Evolutionary conservation across 2,329 filamentous ascomycete genomes (phyloP), one percentile per base, ranked within the genome.

Genomic region (Orbilia blumenaviensis): DNA sequence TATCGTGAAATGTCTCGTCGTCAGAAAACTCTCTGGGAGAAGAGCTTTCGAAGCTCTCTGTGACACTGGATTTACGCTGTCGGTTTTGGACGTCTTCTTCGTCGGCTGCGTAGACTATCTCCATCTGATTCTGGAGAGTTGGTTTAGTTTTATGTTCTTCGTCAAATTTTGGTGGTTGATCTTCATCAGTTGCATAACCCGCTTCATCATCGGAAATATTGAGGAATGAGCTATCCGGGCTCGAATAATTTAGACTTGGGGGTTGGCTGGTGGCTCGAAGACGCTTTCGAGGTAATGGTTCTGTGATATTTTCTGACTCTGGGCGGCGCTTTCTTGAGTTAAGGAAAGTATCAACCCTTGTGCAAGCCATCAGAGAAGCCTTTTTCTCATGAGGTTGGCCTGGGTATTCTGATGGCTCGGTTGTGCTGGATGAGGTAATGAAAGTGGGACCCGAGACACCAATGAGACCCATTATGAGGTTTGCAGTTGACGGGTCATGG

Each of bases 381-480:
- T 34, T 25, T 6, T 9, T 12, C 6, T 34, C 48, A 10, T 3
- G 16, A 8, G 32, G 18, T 9, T 5, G 16, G 16, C 8, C 8
- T 18, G 52, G 10, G n/a, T 14, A 25, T 10, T 56, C 18, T 4
- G 12, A 10, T 8, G 32, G 16, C 10, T 56, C 52, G 1, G 9
- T 38, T 3, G 29, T 10, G 10, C 25, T 32, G 7, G 2, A 3
- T 9, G 32, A 8, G 10, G 9, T 10, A 3, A 32, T 12, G 7
- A 38, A 38, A 25, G n/a, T 18, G 8, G 42, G 27, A 2, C 27
- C 18, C 6, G 61, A 64, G 9, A 38, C 23, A 0, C 61, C 42
- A 8, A 64, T 52, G n/a, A 64, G 21, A 9, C 34, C 44, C 44
- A 64, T 50, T 21, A 64, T 64, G 16, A 64, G 25, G 44, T 27